These are phyloP conservation scores for Ramaria sp. DNA, from an alignment of 768 basidiomycete species.

Conservation along the genomic window DNA sequence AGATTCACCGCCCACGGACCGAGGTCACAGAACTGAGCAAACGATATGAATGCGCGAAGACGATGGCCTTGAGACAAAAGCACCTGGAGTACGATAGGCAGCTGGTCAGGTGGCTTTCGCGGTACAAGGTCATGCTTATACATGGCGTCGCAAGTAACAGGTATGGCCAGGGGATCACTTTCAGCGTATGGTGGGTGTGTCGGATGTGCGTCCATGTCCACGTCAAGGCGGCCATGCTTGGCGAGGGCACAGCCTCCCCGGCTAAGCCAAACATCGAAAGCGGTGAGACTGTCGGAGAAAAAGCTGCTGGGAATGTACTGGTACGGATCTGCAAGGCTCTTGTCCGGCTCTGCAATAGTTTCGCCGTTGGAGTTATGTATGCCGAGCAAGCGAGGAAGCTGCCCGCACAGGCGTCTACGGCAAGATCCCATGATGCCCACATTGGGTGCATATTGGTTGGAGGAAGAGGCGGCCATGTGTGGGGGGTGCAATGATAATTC, in stretches of 20 bases:
- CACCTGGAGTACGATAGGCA: constrained; percentile 96
- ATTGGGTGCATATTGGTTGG: constrained; percentile 94
- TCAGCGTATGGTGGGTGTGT: background rate
- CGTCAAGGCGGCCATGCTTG: constrained; percentile 50
- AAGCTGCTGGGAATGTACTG: constrained; percentile 81
- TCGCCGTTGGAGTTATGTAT: constrained; percentile 4
- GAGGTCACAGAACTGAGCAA: constrained; percentile 95
- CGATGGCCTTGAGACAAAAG: constrained; percentile 94
- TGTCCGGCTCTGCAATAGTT: constrained; percentile 11
- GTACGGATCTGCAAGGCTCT: constrained; percentile 40
- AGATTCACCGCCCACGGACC: constrained; percentile 98
- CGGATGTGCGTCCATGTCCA: background rate
- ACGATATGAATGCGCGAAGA: constrained; percentile 85
- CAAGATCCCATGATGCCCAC: constrained; percentile 98
- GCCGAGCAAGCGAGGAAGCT: constrained; percentile 73
- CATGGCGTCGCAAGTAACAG: constrained; percentile 4
- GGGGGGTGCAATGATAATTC: background rate
- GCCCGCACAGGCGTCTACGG: constrained; percentile 85
- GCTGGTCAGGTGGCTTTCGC: constrained; percentile 67
- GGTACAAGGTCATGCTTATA: constrained; percentile 51
- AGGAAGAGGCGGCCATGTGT: constrained; percentile 79
- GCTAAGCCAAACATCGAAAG: constrained; percentile 97
- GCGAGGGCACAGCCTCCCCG: constrained; percentile 82
- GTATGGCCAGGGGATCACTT: too few relatives aligned
- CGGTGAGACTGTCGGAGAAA: constrained; percentile 92